Evolutionary conservation across 1,139 yeast genomes (phyloP).

Genomic region (Hansenula sp.): DNA sequence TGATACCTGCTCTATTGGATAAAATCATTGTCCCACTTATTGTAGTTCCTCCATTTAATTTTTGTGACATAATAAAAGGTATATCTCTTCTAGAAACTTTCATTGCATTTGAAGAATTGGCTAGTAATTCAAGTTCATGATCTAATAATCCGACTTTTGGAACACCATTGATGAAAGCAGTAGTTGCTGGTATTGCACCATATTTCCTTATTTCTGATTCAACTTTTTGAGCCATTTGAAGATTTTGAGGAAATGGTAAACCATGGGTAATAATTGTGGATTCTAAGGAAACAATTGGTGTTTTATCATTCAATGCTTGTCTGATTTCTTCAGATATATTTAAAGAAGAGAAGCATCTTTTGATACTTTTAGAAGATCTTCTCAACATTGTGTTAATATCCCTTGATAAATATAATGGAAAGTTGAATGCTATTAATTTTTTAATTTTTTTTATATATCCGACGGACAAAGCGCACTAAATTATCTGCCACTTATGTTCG

Average conservation of each 20-base stretch:
- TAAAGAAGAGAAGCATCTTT: conserved; percentile 17
- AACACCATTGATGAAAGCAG: conserved; percentile 68
- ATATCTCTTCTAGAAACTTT: conserved; percentile 83
- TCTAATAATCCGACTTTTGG: conserved; percentile 64
- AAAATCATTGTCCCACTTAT: conserved; percentile 87
- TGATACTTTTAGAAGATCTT: background rate
- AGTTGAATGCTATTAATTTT: no score
- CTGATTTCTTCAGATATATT: conserved; percentile 51
- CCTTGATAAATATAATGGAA: no score
- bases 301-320: conserved; percentile 51
- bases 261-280: conserved; percentile 91
- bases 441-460: no score
- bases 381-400: no score
- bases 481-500: no score
- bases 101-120: conserved; percentile 32
- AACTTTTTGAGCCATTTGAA: conserved; percentile 66
- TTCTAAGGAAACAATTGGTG: conserved; percentile 76
- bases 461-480: no score
- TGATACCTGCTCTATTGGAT: conserved; percentile 70
- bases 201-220: conserved; percentile 54
- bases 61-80: conserved; percentile 63
- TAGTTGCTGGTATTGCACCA: conserved; percentile 84
- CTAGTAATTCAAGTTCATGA: conserved; percentile 46
- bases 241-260: conserved; percentile 73
- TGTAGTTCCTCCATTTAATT: conserved; percentile 79